Evolutionary conservation across 179 eudicot genomes (phyloP).

Genomic region (Drosera spatulata): DNA sequence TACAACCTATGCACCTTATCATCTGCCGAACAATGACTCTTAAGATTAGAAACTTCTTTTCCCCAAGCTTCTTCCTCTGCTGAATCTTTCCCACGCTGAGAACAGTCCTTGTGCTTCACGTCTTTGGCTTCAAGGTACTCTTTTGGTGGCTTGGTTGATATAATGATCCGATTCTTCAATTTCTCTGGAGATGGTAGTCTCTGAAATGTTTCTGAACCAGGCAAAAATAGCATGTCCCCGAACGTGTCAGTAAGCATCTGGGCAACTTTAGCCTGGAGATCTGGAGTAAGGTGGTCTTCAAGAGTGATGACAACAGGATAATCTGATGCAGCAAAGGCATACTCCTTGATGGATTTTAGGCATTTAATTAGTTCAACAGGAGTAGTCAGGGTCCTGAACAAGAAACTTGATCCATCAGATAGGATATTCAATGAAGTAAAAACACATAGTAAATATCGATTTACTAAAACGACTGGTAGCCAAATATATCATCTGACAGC

Average conservation of each 20-base stretch:
- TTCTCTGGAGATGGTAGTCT: slow-evolving; percentile 79
- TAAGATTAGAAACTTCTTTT: slow-evolving; percentile 32
- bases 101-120: slow-evolving; percentile 19
- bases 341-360: slow-evolving; percentile 59
- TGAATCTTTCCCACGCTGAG: slow-evolving; percentile 24
- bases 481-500: too few relatives aligned
- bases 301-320: slow-evolving; percentile 83
- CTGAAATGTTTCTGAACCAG: slow-evolving; percentile 46
- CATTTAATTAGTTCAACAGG: slow-evolving; percentile 76
- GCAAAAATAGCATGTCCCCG: slow-evolving; percentile 55
- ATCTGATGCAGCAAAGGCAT: slow-evolving; percentile 73
- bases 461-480: too few relatives aligned
- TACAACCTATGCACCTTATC: slow-evolving; percentile 28
- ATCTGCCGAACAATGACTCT: slow-evolving; percentile 11
- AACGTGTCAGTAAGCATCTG: slow-evolving; percentile 84
- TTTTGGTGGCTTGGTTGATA: slow-evolving; percentile 94
- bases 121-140: slow-evolving; percentile 59
- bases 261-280: slow-evolving; percentile 75
- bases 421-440: not conserved
- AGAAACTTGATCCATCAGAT: not conserved
- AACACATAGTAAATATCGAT: too few relatives aligned
- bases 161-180: slow-evolving; percentile 48
- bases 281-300: slow-evolving; percentile 73
- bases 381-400: slow-evolving; percentile 76
- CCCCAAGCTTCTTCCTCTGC: slow-evolving; percentile 65